These are phyloP conservation scores for Didymella arachidicola DNA, from an alignment of 2,329 filamentous ascomycete genomes.

Conservation along the genomic window DNA sequence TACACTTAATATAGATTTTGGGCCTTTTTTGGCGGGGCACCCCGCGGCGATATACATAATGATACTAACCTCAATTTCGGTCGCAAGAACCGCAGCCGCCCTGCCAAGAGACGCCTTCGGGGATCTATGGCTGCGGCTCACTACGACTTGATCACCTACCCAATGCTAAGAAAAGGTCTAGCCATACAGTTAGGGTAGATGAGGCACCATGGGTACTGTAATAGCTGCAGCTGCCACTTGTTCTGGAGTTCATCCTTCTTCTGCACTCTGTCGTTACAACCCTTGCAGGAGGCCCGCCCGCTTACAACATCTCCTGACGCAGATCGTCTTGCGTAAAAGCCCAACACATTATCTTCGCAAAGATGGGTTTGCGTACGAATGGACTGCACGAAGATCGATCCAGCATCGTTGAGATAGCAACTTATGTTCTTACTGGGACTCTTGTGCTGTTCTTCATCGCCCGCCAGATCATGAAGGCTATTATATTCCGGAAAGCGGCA, in stretches of 20 bases:
- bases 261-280: background rate
- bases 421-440: slow-evolving; percentile 38
- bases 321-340: too few species aligned
- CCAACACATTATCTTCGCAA: background rate
- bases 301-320: background rate
- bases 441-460: slow-evolving; percentile 36
- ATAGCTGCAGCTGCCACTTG: background rate
- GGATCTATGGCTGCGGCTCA: slow-evolving; percentile 1
- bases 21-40: background rate
- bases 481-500: slow-evolving; percentile 33
- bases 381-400: slow-evolving; percentile 25
- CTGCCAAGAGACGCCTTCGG: background rate
- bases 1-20: background rate
- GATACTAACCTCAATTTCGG: background rate
- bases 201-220: background rate
- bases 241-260: background rate
- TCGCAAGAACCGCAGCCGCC: background rate
- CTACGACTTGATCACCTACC: background rate
- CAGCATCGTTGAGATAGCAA: slow-evolving; percentile 32
- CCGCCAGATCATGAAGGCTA: slow-evolving; percentile 38
- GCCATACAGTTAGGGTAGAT: background rate
- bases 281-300: background rate
- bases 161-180: slow-evolving; percentile 1
- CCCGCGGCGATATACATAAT: background rate
- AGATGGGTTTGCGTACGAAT: background rate